These are phyloP conservation scores for Pulveroboletus sp. DNA, from an alignment of 768 basidiomycete genomes.

Conservation along the genomic window DNA sequence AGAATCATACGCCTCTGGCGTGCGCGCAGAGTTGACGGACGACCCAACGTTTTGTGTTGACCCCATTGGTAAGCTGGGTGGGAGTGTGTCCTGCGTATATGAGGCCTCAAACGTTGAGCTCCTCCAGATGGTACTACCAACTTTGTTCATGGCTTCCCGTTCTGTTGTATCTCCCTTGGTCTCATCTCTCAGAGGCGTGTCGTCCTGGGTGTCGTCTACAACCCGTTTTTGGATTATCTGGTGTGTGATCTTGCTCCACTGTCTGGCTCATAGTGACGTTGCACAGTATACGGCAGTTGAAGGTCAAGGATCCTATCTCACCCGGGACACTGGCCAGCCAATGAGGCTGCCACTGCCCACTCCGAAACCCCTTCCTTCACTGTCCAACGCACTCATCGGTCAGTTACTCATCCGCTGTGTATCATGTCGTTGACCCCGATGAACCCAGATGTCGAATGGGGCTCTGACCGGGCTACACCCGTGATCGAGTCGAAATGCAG, in stretches of 20 bases:
- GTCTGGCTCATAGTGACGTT: background rate
- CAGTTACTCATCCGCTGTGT: background rate
- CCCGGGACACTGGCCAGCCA: slow-evolving; percentile 39
- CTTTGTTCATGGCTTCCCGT: slow-evolving; percentile 80
- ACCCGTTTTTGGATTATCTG: slow-evolving; percentile 82
- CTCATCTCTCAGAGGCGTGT: slow-evolving; percentile 75
- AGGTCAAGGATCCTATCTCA: slow-evolving; percentile 75
- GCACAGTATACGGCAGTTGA: slow-evolving; percentile 69
- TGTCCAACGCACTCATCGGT: slow-evolving; percentile 75
- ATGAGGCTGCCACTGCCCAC: slow-evolving; percentile 60
- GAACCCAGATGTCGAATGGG: slow-evolving; percentile 78
- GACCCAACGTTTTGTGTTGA: slow-evolving; percentile 94
- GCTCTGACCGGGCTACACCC: slow-evolving; percentile 61
- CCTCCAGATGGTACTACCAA: slow-evolving; percentile 80
- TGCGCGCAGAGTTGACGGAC: slow-evolving; percentile 65
- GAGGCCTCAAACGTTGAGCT: background rate
- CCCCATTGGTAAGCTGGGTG: slow-evolving; percentile 66
- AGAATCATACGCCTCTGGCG: slow-evolving; percentile 80
- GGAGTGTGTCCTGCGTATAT: background rate
- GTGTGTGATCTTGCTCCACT: slow-evolving; percentile 30
- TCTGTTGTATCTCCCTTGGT: slow-evolving; percentile 86
- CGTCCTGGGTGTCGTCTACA: slow-evolving; percentile 85
- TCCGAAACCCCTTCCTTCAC: slow-evolving; percentile 58
- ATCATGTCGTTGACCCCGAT: background rate
- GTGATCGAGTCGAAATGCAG: slow-evolving; percentile 56